phyloP scores from a whole-genome alignment of 805 yeast species.

The Cyberlindnera amylophila region DNA sequence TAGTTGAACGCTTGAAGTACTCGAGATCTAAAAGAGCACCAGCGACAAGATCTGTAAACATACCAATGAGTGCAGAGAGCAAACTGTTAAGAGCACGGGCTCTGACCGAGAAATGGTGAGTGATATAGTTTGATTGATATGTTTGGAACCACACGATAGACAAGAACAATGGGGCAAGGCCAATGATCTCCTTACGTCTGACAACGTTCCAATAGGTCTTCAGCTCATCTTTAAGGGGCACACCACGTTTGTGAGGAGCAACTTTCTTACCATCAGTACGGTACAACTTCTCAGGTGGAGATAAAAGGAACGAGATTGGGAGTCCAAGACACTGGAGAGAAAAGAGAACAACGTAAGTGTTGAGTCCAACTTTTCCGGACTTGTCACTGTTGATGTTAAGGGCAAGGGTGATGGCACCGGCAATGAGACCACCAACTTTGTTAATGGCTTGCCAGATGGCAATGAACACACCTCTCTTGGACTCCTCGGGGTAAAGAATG shows the following conservation, averaged over 20 bases:
- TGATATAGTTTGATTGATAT: constrained; percentile 24
- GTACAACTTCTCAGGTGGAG: constrained; percentile 27
- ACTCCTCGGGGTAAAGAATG: constrained; percentile 23
- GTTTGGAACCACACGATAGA: constrained; percentile 24
- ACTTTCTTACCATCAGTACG: constrained; percentile 28
- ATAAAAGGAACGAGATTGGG: constrained; percentile 13
- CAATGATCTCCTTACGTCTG: constrained; percentile 19
- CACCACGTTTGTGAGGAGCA: constrained; percentile 9
- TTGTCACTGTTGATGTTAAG: constrained; percentile 15
- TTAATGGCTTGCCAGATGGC: constrained; percentile 28
- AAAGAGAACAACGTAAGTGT: constrained; percentile 25
- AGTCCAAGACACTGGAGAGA: constrained; percentile 28
- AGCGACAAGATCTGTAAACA: constrained; percentile 18
- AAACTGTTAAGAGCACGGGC: constrained; percentile 27
- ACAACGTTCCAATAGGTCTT: constrained; percentile 8
- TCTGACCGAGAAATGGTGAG: constrained; percentile 26
- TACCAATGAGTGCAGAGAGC: constrained; percentile 22
- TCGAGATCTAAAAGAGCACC: constrained; percentile 20
- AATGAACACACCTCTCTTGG: constrained; percentile 25
- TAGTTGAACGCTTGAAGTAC: constrained; percentile 7
- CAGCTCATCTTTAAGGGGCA: constrained; percentile 9
- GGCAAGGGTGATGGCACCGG: constrained; percentile 24
- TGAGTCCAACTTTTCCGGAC: constrained; percentile 24
- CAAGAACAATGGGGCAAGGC: constrained; percentile 22
- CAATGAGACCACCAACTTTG: constrained; percentile 27